Base-by-base conservation (phyloP, 257 asterid species). In the Solanum peruvianum region DNA sequence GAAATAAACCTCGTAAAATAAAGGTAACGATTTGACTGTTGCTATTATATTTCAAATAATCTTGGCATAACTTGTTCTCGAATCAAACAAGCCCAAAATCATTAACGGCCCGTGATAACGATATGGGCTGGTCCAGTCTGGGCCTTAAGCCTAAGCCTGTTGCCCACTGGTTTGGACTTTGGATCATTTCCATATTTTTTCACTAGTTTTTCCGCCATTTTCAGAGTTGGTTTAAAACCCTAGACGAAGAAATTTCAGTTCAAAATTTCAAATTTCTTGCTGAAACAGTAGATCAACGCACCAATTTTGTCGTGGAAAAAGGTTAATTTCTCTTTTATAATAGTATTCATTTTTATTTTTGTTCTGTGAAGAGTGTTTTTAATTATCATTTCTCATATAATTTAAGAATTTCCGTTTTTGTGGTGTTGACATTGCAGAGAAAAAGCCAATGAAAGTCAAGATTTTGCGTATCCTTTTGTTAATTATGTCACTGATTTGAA, bases 391-490 rank as follows among this genome's bases (percentile, higher is more conserved):
- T 45, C 44, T 25, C 60, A 10, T 49, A 5, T 4, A 29, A 11
- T 47, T 80, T 80, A 29, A 44, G 29, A 29, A 47, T 80, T 80
- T 62, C 44, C 42, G 21, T 11, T 47, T 78, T 29, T 9, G 23
- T 85, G 20, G 42, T 71, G 75, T 66, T 84, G 86, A 83, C 87
- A 70, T 86, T 89, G 92, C 95, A 95, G 98, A 92, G 64, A 39
- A 86, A 64, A 87, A 86, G 91, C 89, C 86, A 89, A 94, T 95
- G 98, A 95, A 94, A 88, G 98, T 95, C 88, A 96, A 95, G 93
- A 94, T 96, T 88, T 72, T 94, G 70, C 94, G 97, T 94, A 96
- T 96, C 98, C 98, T 96, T 88, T 42, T 49, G 47, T 11, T 23
- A 14, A 15, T 77, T 7, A 44, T 60, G 21, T 58, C 35, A 12